Conservation (phyloP, 225 moss, liverwort and hornwort species). For the Takakia lepidozioides region DNA sequence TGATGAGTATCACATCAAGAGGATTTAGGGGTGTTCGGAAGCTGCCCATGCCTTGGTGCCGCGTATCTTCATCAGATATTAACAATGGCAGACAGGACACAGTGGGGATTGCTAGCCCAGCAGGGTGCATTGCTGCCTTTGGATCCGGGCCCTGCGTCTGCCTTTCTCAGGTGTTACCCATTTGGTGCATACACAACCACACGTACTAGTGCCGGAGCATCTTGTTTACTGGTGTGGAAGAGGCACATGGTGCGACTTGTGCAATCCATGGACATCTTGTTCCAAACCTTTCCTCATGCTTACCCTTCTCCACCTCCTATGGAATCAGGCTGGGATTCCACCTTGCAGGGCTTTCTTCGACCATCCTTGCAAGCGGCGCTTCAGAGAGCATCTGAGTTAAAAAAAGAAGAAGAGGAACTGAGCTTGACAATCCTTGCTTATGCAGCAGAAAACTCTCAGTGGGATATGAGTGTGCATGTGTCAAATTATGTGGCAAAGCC, state of each 20-base stretch:
- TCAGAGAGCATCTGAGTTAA: constrained; percentile 35
- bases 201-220: constrained; percentile 44
- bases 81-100: too few relatives aligned
- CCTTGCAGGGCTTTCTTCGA: background rate
- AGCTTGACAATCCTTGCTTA: constrained; percentile 49
- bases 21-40: too few relatives aligned
- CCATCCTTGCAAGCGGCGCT: constrained; percentile 45
- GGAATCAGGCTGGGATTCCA: constrained; percentile 8
- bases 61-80: too few relatives aligned
- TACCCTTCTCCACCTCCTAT: constrained; percentile 32
- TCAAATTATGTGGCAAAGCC: constrained; percentile 40
- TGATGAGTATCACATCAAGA: too few relatives aligned
- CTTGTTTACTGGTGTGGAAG: constrained; percentile 52
- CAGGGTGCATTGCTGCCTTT: too few relatives aligned
- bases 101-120: too few relatives aligned
- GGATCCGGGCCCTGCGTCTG: too few relatives aligned
- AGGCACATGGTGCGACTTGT: constrained; percentile 60
- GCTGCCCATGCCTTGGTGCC: too few relatives aligned
- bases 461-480: constrained; percentile 52
- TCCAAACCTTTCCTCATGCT: constrained; percentile 38
- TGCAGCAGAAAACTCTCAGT: constrained; percentile 9
- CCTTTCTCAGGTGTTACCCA: constrained; percentile 39
- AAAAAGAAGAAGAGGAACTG: constrained; percentile 60
- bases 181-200: constrained; percentile 82
- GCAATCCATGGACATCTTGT: constrained; percentile 55